A percentile compares a stretch with the other conserved stretches of the same genome.
Evolutionary conservation across 768 basidiomycete genomes (phyloP).

Genomic region (Amanita molliuscula): DNA sequence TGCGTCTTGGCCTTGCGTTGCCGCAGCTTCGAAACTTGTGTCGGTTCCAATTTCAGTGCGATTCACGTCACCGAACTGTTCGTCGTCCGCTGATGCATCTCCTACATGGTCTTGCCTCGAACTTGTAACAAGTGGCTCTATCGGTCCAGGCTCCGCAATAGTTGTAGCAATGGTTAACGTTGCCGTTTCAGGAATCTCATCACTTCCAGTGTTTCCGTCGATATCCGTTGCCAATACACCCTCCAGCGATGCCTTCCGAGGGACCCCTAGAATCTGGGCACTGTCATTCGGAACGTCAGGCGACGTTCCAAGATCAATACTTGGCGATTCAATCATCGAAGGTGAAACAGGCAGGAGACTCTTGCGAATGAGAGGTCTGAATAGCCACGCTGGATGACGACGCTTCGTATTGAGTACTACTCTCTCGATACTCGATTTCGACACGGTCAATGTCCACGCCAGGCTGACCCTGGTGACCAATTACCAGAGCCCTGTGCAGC

Average conservation of each 20-base stretch:
- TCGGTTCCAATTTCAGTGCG: background rate
- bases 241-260: background rate
- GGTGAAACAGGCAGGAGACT: background rate
- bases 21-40: background rate
- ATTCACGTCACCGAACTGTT: background rate
- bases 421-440: background rate
- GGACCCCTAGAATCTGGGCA: background rate
- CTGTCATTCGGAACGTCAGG: background rate
- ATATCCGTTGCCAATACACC: background rate
- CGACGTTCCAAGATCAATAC: background rate
- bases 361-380: background rate
- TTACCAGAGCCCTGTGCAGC: conserved; percentile 24
- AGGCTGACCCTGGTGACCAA: conserved; percentile 3
- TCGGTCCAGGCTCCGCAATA: background rate
- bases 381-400: conserved; percentile 2
- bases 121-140: background rate
- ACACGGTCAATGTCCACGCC: background rate
- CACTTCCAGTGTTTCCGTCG: background rate
- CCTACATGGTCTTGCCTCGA: background rate
- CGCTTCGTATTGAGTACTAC: conserved; percentile 1
- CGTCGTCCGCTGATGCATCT: background rate
- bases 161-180: background rate
- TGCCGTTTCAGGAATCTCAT: background rate
- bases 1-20: background rate
- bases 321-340: background rate